phyloP scores from a whole-genome alignment of 805 yeast genomes.

The Wickerhamomyces bisporus region DNA sequence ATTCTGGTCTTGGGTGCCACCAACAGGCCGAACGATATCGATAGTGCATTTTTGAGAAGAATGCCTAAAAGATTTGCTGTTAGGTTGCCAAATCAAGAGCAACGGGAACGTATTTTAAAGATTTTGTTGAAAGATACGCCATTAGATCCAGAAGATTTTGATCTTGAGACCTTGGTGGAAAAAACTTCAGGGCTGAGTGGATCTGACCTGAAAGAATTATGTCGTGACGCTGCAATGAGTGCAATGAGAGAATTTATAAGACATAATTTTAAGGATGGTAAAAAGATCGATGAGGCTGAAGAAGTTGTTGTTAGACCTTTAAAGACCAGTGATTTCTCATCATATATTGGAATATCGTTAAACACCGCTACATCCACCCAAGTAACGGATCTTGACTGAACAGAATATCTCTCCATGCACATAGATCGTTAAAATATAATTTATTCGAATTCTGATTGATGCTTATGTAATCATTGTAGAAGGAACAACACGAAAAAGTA shows the following conservation, averaged over 20 bases:
- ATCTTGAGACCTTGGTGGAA: conserved; percentile 52
- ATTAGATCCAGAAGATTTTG: conserved; percentile 51
- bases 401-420: background rate
- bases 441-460: no score
- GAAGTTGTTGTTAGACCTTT: conserved; percentile 54
- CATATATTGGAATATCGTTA: conserved; percentile 9
- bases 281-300: conserved; percentile 31
- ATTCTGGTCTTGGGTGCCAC: conserved; percentile 92
- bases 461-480: no score
- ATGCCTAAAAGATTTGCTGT: conserved; percentile 88
- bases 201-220: conserved; percentile 83
- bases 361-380: conserved; percentile 12
- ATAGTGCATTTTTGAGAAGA: conserved; percentile 85
- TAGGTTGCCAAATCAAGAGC: conserved; percentile 60
- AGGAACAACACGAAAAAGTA: background rate
- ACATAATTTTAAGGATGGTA: conserved; percentile 35
- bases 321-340: conserved; percentile 48
- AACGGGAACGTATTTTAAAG: conserved; percentile 65
- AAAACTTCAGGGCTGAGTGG: conserved; percentile 80
- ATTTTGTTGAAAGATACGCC: conserved; percentile 64
- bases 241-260: conserved; percentile 84
- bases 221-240: conserved; percentile 88
- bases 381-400: background rate
- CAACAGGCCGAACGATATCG: conserved; percentile 87
- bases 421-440: no score